Base-by-base conservation (phyloP, 2,329 filamentous ascomycete species). In the Trichoderma koningiopsis region DNA sequence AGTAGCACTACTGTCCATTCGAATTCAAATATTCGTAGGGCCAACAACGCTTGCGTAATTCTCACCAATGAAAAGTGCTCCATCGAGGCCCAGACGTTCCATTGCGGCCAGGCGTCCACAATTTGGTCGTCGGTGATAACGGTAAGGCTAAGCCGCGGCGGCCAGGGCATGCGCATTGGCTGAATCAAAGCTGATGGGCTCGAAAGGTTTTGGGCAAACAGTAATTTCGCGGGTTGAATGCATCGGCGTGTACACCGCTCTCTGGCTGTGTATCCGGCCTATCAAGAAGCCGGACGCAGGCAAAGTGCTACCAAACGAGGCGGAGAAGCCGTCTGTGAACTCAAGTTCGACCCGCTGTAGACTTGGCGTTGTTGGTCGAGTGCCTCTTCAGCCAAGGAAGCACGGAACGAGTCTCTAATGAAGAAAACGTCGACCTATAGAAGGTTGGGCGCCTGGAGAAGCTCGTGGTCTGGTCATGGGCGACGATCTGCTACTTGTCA, bases 401-500 rank as follows among this genome's bases (percentile, higher is more conserved):
- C 19, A 6, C 16, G 27, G 27, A 43, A 33, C 37, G 14, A 31
- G 37, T 24, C 37, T 29, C 37, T n/a, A 61, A 31, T 5, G 58
- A 61, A 16, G 16, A 43, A 6, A n/a, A n/a, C 10, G 40, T n/a
- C 19, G 10, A 31, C n/a, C 14, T 37, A n/a, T n/a, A 52, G 4
- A 47, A 43, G 35, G n/a, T 8, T 31, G 52, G 57, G 43, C 60
- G 31, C 29, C 27, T 35, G n/a, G 10, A 47, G 43, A 53, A 35
- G 35, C 60, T 24, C 22, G 47, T 49, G 47, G 52, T 16, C 24
- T 49, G 47, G 52, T 16, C 24, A 35, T 22, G 55, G 33, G 37
- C 53, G 53, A 47, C 57, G 63, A 58, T 66, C 63, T 66, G 63
- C 53, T n/a, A 35, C 55, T 19, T 5, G 55, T 29, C 53, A 29